phyloP scores from a whole-genome alignment of 208 protist species.

The Trypanosoma cruzi region DNA sequence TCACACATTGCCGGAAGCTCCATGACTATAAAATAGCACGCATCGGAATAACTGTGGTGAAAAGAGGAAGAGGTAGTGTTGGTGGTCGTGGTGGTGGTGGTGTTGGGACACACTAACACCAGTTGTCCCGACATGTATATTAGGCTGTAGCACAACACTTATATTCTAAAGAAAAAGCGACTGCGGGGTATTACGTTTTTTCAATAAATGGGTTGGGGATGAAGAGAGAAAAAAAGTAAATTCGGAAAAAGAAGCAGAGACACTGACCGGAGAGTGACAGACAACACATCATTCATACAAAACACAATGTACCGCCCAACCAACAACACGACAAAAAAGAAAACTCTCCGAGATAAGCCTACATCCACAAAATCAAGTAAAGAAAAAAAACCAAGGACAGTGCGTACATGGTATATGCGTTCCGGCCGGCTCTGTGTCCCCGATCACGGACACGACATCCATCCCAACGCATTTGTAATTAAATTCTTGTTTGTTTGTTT shows the following conservation, averaged over 20 bases:
- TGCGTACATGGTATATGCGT: not conserved
- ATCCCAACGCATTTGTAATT: not conserved
- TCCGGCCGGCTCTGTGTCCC: not conserved
- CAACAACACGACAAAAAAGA: not conserved
- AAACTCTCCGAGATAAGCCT: slow-evolving; percentile 13
- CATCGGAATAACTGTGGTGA: not conserved
- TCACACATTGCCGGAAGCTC: not conserved
- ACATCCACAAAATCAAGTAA: not conserved
- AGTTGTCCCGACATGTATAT: slow-evolving; percentile 1
- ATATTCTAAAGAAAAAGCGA: not conserved
- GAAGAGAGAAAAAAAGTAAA: not conserved
- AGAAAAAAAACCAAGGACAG: not conserved
- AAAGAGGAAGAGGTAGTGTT: not conserved
- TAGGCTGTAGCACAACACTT: not conserved
- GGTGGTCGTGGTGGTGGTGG: not conserved
- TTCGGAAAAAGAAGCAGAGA: not conserved
- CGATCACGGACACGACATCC: not conserved
- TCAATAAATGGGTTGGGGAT: too few relatives aligned
- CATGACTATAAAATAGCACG: slow-evolving; percentile 32
- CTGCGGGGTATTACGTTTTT: not conserved
- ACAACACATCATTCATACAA: not conserved
- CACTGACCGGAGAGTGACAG: not conserved
- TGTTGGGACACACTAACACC: not conserved
- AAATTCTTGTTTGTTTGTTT: not conserved
- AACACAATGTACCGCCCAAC: not conserved